Evolutionary conservation across 2,329 filamentous ascomycete species (phyloP).

Genomic region (Diaporthe sp.): DNA sequence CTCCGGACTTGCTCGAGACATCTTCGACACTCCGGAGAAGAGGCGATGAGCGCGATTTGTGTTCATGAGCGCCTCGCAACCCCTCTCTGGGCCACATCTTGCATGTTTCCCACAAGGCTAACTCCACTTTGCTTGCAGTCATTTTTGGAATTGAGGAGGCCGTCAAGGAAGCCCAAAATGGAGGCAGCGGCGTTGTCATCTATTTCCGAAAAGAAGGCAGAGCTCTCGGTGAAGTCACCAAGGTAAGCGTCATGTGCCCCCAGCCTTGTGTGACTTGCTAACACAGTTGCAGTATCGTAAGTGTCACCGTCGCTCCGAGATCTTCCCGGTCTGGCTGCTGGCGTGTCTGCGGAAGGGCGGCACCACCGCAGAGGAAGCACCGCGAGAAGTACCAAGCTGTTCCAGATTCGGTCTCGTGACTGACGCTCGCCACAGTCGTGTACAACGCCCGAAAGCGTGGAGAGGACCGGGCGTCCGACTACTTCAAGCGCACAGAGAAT

Average conservation of each 20-base stretch:
- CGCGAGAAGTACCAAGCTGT: not conserved
- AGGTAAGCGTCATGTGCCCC: constrained; percentile 69
- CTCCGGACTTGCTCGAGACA: not conserved
- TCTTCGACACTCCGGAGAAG: not conserved
- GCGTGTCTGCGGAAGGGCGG: constrained; percentile 6
- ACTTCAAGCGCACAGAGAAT: constrained; percentile 98
- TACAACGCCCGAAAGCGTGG: constrained; percentile 88
- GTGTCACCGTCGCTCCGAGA: constrained; percentile 44
- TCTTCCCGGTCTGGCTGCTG: not conserved
- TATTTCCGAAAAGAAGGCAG: constrained; percentile 99
- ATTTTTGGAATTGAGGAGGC: constrained; percentile 98
- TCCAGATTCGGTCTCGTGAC: not conserved
- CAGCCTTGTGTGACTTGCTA: constrained; percentile 46
- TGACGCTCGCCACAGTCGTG: constrained; percentile 60
- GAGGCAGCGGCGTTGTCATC: constrained; percentile 94
- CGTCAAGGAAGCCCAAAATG: constrained; percentile 95
- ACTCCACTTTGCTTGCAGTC: constrained; percentile 54
- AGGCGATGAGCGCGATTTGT: not conserved
- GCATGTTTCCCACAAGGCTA: not conserved
- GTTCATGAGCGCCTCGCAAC: not conserved
- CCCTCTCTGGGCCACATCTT: not conserved
- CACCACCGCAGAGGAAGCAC: not conserved
- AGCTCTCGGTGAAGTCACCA: constrained; percentile 94
- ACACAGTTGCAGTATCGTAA: constrained; percentile 60
- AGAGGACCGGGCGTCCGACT: constrained; percentile 86